phyloP scores from a whole-genome alignment of 352 stramenopile species.

The Phytophthora chlamydospora region DNA sequence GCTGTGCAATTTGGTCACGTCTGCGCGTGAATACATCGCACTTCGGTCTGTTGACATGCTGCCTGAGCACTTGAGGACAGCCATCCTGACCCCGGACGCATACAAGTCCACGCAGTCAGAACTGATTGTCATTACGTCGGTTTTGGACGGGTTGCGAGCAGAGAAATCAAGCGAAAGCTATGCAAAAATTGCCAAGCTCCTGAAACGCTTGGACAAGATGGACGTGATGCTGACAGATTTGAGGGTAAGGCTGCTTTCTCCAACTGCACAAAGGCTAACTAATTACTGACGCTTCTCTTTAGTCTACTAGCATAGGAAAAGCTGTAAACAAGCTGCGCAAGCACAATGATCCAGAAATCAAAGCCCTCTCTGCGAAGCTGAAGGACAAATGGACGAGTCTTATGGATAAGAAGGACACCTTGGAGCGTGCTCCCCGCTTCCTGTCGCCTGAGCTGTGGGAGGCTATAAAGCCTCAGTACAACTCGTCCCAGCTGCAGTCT shows the following conservation, averaged over 20 bases:
- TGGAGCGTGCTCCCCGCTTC: slow-evolving; percentile 67
- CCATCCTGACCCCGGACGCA: slow-evolving; percentile 77
- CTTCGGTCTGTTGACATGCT: slow-evolving; percentile 87
- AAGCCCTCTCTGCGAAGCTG: slow-evolving; percentile 47
- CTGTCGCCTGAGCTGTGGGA: slow-evolving; percentile 69
- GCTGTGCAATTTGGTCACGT: slow-evolving; percentile 81
- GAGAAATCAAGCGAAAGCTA: slow-evolving; percentile 31
- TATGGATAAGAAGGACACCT: slow-evolving; percentile 68
- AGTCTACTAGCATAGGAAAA: slow-evolving; percentile 88
- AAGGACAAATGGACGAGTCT: slow-evolving; percentile 86
- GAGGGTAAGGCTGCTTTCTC: slow-evolving; percentile 42
- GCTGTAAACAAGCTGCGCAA: slow-evolving; percentile 87
- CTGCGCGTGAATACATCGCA: slow-evolving; percentile 81
- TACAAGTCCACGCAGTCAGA: slow-evolving; percentile 86
- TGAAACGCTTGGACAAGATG: slow-evolving; percentile 75
- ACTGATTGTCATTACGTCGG: slow-evolving; percentile 65
- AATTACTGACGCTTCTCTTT: slow-evolving; percentile 1
- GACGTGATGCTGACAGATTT: slow-evolving; percentile 81
- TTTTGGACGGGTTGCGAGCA: slow-evolving; percentile 61
- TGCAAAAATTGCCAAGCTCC: slow-evolving; percentile 59
- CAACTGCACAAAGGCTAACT: background rate
- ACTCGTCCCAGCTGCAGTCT: slow-evolving; percentile 86
- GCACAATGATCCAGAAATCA: slow-evolving; percentile 63
- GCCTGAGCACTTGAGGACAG: slow-evolving; percentile 76
- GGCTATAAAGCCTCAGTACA: slow-evolving; percentile 81